These are phyloP conservation scores for Chytridiales sp. DNA, from an alignment of 371 early-diverging fungal genomes.

Conservation along the genomic window DNA sequence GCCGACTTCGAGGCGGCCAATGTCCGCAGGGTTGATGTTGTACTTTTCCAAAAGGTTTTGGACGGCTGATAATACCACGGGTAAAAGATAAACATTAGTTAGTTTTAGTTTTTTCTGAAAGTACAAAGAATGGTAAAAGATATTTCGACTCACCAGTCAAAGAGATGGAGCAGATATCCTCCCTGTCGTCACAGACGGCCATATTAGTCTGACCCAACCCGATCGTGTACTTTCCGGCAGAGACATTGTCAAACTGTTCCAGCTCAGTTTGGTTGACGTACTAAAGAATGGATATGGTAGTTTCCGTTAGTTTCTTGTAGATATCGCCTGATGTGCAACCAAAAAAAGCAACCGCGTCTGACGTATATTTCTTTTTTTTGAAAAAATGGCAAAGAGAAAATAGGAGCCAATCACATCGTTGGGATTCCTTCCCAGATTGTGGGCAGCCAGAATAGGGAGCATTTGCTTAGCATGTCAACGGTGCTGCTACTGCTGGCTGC, in stretches of 20 bases:
- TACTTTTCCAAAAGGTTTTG: slow-evolving; percentile 89
- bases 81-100: background rate
- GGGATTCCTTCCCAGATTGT: no score
- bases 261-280: slow-evolving; percentile 83
- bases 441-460: no score
- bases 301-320: background rate
- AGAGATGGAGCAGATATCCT: slow-evolving; percentile 92
- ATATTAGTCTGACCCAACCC: slow-evolving; percentile 95
- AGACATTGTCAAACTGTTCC: slow-evolving; percentile 89
- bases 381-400: no score
- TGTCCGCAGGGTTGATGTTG: slow-evolving; percentile 75
- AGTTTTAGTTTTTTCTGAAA: background rate
- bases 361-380: no score
- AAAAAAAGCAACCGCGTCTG: no score
- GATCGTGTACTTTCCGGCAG: slow-evolving; percentile 96
- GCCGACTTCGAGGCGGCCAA: slow-evolving; percentile 97
- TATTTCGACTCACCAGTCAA: slow-evolving; percentile 68
- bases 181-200: slow-evolving; percentile 94
- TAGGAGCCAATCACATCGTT: no score
- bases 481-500: no score
- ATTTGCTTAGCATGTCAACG: no score
- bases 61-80: slow-evolving; percentile 64
- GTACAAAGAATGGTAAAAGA: background rate
- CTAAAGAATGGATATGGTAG: slow-evolving; percentile 44
- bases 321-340: no score